phyloP scores from a whole-genome alignment of 2,329 filamentous ascomycete genomes.

The Tricladium varicosporioides region DNA sequence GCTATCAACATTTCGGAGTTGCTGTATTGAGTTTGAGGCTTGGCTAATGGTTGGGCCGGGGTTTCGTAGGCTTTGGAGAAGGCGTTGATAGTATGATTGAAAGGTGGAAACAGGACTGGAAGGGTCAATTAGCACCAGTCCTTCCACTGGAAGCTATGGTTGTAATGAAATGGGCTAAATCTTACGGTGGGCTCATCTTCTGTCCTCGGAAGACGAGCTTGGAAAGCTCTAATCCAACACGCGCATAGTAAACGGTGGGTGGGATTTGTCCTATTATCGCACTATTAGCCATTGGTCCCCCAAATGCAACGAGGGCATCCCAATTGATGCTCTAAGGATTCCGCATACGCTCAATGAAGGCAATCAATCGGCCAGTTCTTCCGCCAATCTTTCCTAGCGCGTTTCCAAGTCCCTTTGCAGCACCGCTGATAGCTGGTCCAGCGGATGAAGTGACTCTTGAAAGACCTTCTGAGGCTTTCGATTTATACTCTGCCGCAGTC shows the following conservation, averaged over 20 bases:
- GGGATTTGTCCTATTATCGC: constrained; percentile 70
- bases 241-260: constrained; percentile 86
- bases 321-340: constrained; percentile 7
- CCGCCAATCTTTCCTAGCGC: constrained; percentile 78
- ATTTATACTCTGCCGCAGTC: constrained; percentile 44
- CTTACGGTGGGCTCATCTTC: constrained; percentile 95
- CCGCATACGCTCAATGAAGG: constrained; percentile 80
- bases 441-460: constrained; percentile 78
- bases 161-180: constrained; percentile 18
- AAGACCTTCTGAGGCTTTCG: constrained; percentile 79
- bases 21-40: constrained; percentile 53
- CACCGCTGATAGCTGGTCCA: constrained; percentile 72
- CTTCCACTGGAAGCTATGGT: neutral
- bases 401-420: constrained; percentile 63
- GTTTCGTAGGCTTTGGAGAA: constrained; percentile 69
- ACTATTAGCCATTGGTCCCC: constrained; percentile 25
- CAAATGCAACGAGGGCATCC: neutral
- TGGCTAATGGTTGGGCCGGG: constrained; percentile 56
- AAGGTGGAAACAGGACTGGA: constrained; percentile 73
- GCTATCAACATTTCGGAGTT: constrained; percentile 67
- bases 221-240: constrained; percentile 80
- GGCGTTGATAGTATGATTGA: constrained; percentile 79
- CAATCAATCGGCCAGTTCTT: constrained; percentile 74
- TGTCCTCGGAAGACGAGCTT: constrained; percentile 86
- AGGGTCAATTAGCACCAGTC: neutral